A percentile compares a stretch with the other conserved stretches of the same genome.
Evolutionary conservation across 805 yeast species (phyloP).

Genomic region (Debaryomyces hansenii): DNA sequence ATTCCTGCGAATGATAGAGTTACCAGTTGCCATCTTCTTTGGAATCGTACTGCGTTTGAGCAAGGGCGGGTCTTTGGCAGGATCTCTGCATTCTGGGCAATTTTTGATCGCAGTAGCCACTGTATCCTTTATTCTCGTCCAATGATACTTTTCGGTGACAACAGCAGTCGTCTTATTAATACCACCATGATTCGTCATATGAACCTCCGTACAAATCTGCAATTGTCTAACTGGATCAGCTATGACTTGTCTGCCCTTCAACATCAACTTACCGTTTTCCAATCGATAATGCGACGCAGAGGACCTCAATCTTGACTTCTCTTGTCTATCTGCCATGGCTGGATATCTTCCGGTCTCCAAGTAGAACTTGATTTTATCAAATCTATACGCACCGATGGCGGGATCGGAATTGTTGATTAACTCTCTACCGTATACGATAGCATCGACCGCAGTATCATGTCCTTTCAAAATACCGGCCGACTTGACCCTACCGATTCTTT

Average conservation of each 20-base stretch:
- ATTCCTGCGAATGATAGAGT: conserved; percentile 9
- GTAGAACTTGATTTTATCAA: conserved; percentile 75
- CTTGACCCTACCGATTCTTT: conserved; percentile 73
- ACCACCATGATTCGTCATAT: conserved; percentile 74
- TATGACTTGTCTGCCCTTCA: conserved; percentile 82
- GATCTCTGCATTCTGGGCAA: conserved; percentile 73
- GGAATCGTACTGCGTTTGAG: conserved; percentile 15
- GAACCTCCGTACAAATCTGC: conserved; percentile 71
- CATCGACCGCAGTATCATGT: conserved; percentile 81
- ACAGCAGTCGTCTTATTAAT: conserved; percentile 82
- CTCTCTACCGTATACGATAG: conserved; percentile 81
- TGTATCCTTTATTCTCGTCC: conserved; percentile 89
- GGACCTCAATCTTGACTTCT: conserved; percentile 83
- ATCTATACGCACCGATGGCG: conserved; percentile 55
- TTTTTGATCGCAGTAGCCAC: conserved; percentile 75
- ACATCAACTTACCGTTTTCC: conserved; percentile 67
- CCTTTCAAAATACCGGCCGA: conserved; percentile 90
- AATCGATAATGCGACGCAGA: conserved; percentile 75
- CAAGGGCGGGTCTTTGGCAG: conserved; percentile 17
- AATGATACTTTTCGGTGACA: conserved; percentile 79
- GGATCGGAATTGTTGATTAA: conserved; percentile 57
- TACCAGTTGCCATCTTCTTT: conserved; percentile 15
- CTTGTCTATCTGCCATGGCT: conserved; percentile 74
- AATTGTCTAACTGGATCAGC: conserved; percentile 72
- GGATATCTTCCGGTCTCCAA: conserved; percentile 87